These are phyloP conservation scores for Cladobotryum mycophilum DNA, from an alignment of 2,329 filamentous ascomycete genomes.

Conservation along the genomic window DNA sequence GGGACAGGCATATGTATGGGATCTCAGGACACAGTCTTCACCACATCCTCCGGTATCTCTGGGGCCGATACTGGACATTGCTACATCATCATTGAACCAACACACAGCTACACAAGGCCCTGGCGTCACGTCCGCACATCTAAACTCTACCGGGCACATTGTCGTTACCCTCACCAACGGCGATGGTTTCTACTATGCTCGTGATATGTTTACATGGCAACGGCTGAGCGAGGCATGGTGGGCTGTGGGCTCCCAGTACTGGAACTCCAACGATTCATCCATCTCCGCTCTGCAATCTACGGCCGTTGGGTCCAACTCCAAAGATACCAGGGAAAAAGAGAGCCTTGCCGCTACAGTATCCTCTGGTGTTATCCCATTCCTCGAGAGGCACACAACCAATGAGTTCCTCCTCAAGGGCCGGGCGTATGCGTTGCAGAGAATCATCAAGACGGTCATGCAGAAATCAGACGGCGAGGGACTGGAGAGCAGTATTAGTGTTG, in stretches of 20 bases:
- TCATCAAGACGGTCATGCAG: conserved; percentile 83
- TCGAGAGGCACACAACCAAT: conserved; percentile 91
- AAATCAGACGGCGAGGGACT: conserved; percentile 89
- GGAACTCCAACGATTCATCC: conserved; percentile 94
- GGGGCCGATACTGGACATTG: conserved; percentile 81
- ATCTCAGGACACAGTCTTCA: conserved; percentile 73
- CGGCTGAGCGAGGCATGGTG: conserved; percentile 96
- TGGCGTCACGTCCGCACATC: conserved; percentile 80
- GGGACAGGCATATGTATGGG: conserved; percentile 90
- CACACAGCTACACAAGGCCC: conserved; percentile 71
- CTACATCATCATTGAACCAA: conserved; percentile 68
- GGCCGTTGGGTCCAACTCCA: conserved; percentile 53
- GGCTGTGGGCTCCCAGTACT: conserved; percentile 96
- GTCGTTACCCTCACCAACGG: conserved; percentile 91
- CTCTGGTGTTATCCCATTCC: conserved; percentile 83
- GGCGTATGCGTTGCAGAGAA: conserved; percentile 82
- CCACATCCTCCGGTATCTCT: conserved; percentile 87
- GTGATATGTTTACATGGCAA: conserved; percentile 85
- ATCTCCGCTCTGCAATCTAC: conserved; percentile 73
- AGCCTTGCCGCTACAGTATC: conserved; percentile 57
- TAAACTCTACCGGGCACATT: conserved; percentile 82
- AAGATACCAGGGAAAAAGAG: conserved; percentile 38
- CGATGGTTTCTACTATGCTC: conserved; percentile 86
- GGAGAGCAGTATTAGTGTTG: conserved; percentile 85
- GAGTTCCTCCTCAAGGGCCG: conserved; percentile 88